Base-by-base conservation (phyloP, 2,329 filamentous ascomycete genomes). In the Curvularia sp. region DNA sequence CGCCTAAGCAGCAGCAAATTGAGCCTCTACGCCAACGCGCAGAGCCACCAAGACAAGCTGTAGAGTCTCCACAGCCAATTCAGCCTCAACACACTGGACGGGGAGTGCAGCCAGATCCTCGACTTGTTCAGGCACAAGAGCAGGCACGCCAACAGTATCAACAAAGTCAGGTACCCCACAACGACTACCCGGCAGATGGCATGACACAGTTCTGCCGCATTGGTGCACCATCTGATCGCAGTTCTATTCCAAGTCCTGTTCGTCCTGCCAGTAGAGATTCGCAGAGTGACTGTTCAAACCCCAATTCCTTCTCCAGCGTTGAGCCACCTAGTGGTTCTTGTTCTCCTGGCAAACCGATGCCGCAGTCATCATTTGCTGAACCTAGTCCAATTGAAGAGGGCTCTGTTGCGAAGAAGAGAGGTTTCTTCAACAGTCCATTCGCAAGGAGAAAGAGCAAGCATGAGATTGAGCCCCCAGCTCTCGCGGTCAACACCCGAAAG, bases 191-290 rank as follows among this genome's bases (percentile, higher is more conserved):
- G 0, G 87, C 90, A 76, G 94, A 98, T 74, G 94, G 93, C 4
- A 98, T 98, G 93, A 97, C 94, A 0, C 96, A 98, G 86, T 89
- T 97, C 62, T 98, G 94, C 78, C 88, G 93, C 59, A 88, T 91
- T 39, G 90, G 88, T 4, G 85, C 89, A 39, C 84, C 84, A 49
- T 89, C 87, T n/a, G 88, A 89, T 79, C 86, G 79, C 77, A 93
- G 84, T 78, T 89, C 89, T 5, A 84, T 85, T 22, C 87, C 85
- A 44, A 89, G 87, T 61, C 86, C 88, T 24, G 88, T 86, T 49
- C 86, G 93, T 46, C 92, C 93, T 47, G 89, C 89, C 13, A 97
- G 92, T 75, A 87, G 91, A 64, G 93, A 96, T 71, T 95, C 92
- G 49, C 89, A 91, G 67, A 98, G 94, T 77, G 94, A 97, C 64